Evolutionary conservation across 805 yeast genomes (phyloP).

Genomic region (Pichia cabralensis): DNA sequence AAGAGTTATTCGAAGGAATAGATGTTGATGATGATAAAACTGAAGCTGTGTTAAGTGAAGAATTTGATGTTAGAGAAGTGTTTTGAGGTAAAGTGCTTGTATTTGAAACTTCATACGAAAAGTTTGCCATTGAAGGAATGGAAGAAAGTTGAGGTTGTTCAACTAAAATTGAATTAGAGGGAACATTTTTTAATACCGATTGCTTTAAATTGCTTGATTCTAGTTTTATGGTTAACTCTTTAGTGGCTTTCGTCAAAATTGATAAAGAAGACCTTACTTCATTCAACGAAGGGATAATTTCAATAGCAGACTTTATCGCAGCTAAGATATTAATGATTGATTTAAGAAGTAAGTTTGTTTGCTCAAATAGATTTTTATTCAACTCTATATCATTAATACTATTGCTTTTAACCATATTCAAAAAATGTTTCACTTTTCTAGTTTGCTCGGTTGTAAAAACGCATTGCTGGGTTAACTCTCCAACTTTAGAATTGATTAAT

Average conservation of each 20-base stretch:
- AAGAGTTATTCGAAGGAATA: not conserved
- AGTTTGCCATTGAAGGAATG: slow-evolving; percentile 27
- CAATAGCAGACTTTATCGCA: slow-evolving; percentile 71
- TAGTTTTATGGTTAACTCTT: slow-evolving; percentile 80
- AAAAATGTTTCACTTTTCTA: slow-evolving; percentile 46
- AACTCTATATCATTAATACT: slow-evolving; percentile 30
- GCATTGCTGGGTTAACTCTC: slow-evolving; percentile 70
- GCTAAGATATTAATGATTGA: slow-evolving; percentile 78
- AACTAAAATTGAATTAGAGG: slow-evolving; percentile 11
- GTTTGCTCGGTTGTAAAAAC: slow-evolving; percentile 77
- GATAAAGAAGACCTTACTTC: slow-evolving; percentile 77
- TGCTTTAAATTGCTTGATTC: slow-evolving; percentile 49
- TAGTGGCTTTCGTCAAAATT: slow-evolving; percentile 74
- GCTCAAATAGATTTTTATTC: slow-evolving; percentile 71
- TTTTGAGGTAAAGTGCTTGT: too few relatives aligned
- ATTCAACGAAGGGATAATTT: slow-evolving; percentile 68
- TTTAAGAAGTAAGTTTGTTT: slow-evolving; percentile 70
- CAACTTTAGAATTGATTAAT: slow-evolving; percentile 49
- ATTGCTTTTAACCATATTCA: slow-evolving; percentile 37
- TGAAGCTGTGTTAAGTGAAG: too few relatives aligned
- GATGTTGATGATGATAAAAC: slow-evolving; percentile 9
- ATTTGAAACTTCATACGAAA: slow-evolving; percentile 18
- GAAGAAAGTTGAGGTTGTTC: slow-evolving; percentile 28
- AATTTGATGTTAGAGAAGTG: too few relatives aligned
- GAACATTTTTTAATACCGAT: slow-evolving; percentile 16